These are phyloP conservation scores for Fusarium sp. DNA, from an alignment of 2,329 filamentous ascomycete genomes.

Conservation along the genomic window DNA sequence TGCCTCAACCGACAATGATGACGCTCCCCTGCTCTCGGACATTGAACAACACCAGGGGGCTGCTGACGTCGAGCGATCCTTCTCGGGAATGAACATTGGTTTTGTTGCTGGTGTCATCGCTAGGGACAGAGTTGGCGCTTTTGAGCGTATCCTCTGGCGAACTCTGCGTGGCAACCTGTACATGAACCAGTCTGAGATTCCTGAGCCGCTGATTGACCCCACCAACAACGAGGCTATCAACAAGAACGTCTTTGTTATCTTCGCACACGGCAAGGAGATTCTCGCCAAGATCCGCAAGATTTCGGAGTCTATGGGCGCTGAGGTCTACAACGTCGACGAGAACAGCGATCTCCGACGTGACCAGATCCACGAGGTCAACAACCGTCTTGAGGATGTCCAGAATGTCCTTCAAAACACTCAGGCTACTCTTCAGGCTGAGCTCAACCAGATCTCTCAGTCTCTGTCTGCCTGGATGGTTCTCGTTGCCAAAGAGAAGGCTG, in stretches of 20 bases:
- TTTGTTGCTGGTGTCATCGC: conserved; percentile 97
- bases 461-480: conserved; percentile 98
- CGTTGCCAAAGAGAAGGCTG: conserved; percentile 97
- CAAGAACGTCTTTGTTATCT: conserved; percentile 99
- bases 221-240: conserved; percentile 90
- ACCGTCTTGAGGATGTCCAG: conserved; percentile 87
- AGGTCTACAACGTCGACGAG: conserved; percentile 97
- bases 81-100: conserved; percentile 98
- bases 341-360: conserved; percentile 95
- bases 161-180: conserved; percentile 97
- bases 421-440: conserved; percentile 90
- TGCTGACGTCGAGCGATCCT: conserved; percentile 82
- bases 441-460: conserved; percentile 92
- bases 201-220: conserved; percentile 91
- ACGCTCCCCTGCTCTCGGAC: conserved; percentile 92
- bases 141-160: conserved; percentile 97
- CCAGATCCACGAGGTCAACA: conserved; percentile 98
- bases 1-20: conserved; percentile 88
- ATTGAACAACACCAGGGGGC: conserved; percentile 82
- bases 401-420: conserved; percentile 97
- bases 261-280: conserved; percentile 98
- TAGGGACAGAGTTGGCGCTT: conserved; percentile 91
- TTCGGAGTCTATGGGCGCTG: conserved; percentile 94
- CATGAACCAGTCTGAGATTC: conserved; percentile 99
- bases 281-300: conserved; percentile 99